Evolutionary conservation across 2,329 filamentous ascomycete genomes (phyloP), one percentile per base, ranked within the genome.

Genomic region (Penicillium sp.): DNA sequence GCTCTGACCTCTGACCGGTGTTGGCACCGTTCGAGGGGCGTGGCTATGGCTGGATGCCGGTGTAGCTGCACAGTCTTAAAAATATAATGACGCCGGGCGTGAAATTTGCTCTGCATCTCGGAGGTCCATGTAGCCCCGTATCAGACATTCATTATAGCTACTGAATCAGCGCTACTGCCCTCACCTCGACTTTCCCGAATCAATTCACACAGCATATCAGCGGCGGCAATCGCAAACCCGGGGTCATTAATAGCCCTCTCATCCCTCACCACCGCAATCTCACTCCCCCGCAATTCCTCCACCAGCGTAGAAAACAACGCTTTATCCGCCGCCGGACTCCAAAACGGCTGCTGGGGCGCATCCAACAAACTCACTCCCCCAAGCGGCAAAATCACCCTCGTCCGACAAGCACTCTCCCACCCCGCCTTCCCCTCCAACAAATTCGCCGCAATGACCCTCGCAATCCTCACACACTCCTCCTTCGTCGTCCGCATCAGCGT

Each of bases 401-500:
- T 65, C 34, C 41, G 54, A 14, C 31, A 10, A 76, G 34, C 12
- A 69, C 0, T 76, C 69, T 10, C 78, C 76, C 15, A 76, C 65
- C n/a, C 74, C 0, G 49, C 49, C 15, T 51, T 51, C 20, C 78
- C 75, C 51, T 75, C 69, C 0, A 67, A 67, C 39, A 90, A 72
- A 68, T 87, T 87, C 11, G 71, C 67, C 0, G 79, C 82, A 43
- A 90, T 83, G 53, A 85, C 84, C 0, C 70, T 66, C 0, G 84
- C 87, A n/a, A 90, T 79, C 45, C 77, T 69, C 25, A 58, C 64
- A 61, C 83, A 85, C 68, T 91, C 88, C 1, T 83, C 79, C n/a
- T 73, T 67, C 0, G 79, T 86, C 0, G 88, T 88, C 22, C 89
- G 77, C 81, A 91, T 85, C 35, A 91, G 68, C 0, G 88, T 91